Conservation (phyloP, 768 basidiomycete genomes). For the Rhodotorula sphaerocarpa region DNA sequence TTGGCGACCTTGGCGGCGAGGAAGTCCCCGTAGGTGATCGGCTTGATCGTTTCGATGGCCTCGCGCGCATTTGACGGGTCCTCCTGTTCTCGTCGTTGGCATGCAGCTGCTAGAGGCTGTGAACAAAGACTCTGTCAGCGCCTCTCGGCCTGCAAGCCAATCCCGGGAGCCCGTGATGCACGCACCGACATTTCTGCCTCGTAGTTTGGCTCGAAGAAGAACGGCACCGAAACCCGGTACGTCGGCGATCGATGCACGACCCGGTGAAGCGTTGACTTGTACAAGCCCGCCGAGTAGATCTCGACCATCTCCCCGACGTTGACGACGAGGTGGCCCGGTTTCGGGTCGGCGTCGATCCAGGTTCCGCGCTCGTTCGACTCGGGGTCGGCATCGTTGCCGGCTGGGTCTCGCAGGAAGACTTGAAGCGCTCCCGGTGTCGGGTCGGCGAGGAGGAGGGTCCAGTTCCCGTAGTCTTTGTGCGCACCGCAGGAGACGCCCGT, state of each 20-base stretch:
- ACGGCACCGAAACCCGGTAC: constrained; percentile 78
- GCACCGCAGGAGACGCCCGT: constrained; percentile 84
- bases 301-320: constrained; percentile 87
- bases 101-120: constrained; percentile 55
- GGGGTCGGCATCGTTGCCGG: not conserved
- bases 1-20: constrained; percentile 61
- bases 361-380: constrained; percentile 26
- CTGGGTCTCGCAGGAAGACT: constrained; percentile 50
- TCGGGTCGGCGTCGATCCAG: constrained; percentile 80
- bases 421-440: constrained; percentile 71
- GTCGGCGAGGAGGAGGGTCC: constrained; percentile 77
- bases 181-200: constrained; percentile 52
- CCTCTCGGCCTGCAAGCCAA: not conserved
- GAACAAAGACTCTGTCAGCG: not conserved
- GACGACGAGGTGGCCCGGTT: constrained; percentile 73
- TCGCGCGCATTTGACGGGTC: no score
- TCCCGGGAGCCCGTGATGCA: accelerated
- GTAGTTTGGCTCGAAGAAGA: constrained; percentile 91
- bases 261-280: constrained; percentile 79
- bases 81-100: constrained; percentile 43
- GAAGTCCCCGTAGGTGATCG: constrained; percentile 71
- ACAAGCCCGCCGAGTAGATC: constrained; percentile 78
- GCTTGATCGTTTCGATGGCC: constrained; percentile 41
- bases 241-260: constrained; percentile 69
- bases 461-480: constrained; percentile 86